Percentiles rank a stretch among this genome's conserved stretches.
Conservation (phyloP, 768 basidiomycete species). For the Wakefieldia striispora region DNA sequence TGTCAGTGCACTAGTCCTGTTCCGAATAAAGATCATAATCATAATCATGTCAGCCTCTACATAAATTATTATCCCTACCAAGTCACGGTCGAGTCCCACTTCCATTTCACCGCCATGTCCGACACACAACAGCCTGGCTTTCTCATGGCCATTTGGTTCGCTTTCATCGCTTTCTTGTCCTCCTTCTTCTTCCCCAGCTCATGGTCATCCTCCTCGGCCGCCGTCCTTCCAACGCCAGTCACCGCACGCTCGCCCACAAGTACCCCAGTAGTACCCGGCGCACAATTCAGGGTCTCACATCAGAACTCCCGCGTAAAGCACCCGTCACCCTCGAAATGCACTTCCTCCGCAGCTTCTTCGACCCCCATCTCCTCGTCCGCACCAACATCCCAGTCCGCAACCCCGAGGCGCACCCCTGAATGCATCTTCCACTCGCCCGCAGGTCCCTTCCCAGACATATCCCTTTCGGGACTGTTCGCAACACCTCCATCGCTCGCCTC, state of each 20-base stretch:
- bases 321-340: no score
- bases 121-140: not conserved
- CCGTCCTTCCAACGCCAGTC: slow-evolving; percentile 16
- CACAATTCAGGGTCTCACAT: no score
- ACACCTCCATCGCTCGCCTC: not conserved
- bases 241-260: slow-evolving; percentile 3
- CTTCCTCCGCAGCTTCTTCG: not conserved
- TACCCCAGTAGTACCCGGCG: no score
- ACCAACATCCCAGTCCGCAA: not conserved
- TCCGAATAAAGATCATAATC: no score
- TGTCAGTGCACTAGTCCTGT: not conserved
- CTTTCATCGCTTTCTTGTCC: slow-evolving; percentile 7
- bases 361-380: not conserved
- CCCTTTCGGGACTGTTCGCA: slow-evolving; percentile 18
- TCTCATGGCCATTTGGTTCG: slow-evolving; percentile 19
- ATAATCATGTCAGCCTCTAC: no score
- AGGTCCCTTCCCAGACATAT: slow-evolving; percentile 19
- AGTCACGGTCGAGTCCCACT: no score
- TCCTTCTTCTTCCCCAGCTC: slow-evolving; percentile 13
- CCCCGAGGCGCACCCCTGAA: not conserved
- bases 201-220: slow-evolving; percentile 6
- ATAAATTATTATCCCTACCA: no score
- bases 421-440: slow-evolving; percentile 11
- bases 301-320: no score
- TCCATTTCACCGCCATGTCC: not conserved